Base-by-base conservation (phyloP, 2,329 filamentous ascomycete species). In the Periconia macrospinosa region DNA sequence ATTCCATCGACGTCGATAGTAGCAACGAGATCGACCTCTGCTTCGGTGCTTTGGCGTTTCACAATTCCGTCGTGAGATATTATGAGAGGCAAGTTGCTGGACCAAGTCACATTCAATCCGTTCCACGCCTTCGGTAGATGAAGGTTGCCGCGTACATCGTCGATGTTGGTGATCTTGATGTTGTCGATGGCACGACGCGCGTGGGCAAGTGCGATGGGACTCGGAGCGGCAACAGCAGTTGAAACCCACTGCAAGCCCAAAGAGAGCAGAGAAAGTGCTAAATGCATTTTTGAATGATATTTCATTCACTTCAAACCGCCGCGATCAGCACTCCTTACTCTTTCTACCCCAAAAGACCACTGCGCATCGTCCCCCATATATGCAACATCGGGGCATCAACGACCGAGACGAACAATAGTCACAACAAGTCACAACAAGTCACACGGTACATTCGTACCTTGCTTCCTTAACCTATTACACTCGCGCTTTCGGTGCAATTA, bases 121-220 rank as follows among this genome's bases (percentile, higher is more conserved):
- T 75, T 66, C 1, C 65, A 60, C 1, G 60, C 53, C 1, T 59
- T 40, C 13, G 76, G 75, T 6, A 78, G 63, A 40, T 68, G 55
- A 18, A 78, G 55, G 52, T 78, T 76, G 20, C 75, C 73, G 17
- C 73, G 67, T 45, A 78, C 67, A 45, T 76, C 69, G 8, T 70
- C 63, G 18, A 76, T 54, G 54, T 77, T 76, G 45, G 55, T 58
- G 14, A 63, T n/a, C 30, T 42, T 47, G 41, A 63, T 51, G 44
- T 47, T 58, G 45, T 57, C 54, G 9, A 63, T 45, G 13, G 43
- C 43, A 18, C 43, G 23, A 7, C 43, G 43, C 13, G 30, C 43
- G 27, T 43, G 41, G 13, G 41, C 30, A 33, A 37, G 5, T 13
- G 11, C 33, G 33, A 37, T 3, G 3, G 33, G 33, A 37, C 33